phyloP scores from a whole-genome alignment of 2,329 filamentous ascomycete genomes.

The Cercospora zeina region DNA sequence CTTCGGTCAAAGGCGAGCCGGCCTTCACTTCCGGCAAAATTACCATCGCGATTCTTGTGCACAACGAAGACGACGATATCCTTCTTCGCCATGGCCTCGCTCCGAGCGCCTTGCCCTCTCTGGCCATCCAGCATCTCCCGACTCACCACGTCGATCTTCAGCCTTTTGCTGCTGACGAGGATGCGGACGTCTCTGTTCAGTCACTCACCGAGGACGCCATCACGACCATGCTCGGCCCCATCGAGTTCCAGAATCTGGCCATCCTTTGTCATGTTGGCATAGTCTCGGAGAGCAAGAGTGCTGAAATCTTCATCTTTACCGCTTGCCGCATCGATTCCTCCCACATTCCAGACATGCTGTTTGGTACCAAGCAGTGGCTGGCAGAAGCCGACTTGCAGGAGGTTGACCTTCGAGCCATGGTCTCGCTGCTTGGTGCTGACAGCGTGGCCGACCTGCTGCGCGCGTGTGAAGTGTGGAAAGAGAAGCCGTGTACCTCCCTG shows the following conservation, averaged over 20 bases:
- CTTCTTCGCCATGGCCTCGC: conserved; percentile 6
- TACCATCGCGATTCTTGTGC: conserved; percentile 6
- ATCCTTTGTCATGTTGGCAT: background rate
- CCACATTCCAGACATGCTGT: background rate
- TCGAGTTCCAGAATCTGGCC: conserved; percentile 3
- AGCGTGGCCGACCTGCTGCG: background rate
- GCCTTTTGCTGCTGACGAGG: conserved; percentile 1
- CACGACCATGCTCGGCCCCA: conserved; percentile 8
- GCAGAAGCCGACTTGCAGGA: conserved; percentile 11
- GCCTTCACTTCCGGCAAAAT: background rate
- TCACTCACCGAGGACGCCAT: conserved; percentile 2
- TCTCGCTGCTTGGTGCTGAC: conserved; percentile 1
- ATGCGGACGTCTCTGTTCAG: conserved; percentile 10
- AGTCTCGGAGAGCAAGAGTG: background rate
- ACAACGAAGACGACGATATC: conserved; percentile 12
- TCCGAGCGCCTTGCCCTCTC: background rate
- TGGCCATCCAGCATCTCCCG: conserved; percentile 1
- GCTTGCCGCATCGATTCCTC: conserved; percentile 6
- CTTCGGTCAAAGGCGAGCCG: background rate
- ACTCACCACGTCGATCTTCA: background rate
- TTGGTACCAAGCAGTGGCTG: conserved; percentile 14
- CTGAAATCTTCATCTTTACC: conserved; percentile 1
- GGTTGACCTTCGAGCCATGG: background rate
- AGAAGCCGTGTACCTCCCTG: background rate
- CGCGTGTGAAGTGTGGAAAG: conserved; percentile 15